phyloP scores from a whole-genome alignment of 1,139 yeast species.

The Sugiyamaella paludigena region DNA sequence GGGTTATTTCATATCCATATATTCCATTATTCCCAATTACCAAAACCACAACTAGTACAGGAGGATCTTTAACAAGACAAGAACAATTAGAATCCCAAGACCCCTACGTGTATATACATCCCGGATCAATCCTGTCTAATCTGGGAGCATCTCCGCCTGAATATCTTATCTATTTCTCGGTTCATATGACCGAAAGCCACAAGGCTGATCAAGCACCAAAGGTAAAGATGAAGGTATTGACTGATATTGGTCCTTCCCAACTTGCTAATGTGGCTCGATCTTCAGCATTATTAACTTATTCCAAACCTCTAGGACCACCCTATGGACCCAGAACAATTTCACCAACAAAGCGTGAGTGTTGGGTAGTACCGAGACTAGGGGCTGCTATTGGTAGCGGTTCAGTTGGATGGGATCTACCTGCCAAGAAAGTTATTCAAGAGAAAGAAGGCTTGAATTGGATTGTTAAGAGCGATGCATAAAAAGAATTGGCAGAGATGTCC shows the following conservation, averaged over 20 bases:
- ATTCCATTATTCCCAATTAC: slow-evolving; percentile 60
- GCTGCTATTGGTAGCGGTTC: slow-evolving; percentile 81
- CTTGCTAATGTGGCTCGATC: slow-evolving; percentile 72
- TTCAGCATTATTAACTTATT: slow-evolving; percentile 72
- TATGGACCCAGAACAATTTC: slow-evolving; percentile 71
- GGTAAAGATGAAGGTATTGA: slow-evolving; percentile 66
- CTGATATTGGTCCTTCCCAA: slow-evolving; percentile 72
- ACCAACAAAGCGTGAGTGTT: slow-evolving; percentile 67
- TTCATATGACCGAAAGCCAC: slow-evolving; percentile 46
- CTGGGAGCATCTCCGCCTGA: slow-evolving; percentile 70
- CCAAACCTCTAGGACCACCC: slow-evolving; percentile 90
- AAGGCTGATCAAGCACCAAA: slow-evolving; percentile 42
- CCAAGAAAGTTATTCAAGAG: slow-evolving; percentile 69
- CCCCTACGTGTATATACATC: slow-evolving; percentile 69
- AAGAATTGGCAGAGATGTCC: too few relatives aligned
- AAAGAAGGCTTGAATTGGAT: slow-evolving; percentile 44
- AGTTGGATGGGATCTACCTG: slow-evolving; percentile 91
- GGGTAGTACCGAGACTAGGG: slow-evolving; percentile 89
- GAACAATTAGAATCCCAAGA: slow-evolving; percentile 42
- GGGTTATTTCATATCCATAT: slow-evolving; percentile 69
- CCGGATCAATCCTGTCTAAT: slow-evolving; percentile 60
- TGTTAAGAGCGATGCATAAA: slow-evolving; percentile 19
- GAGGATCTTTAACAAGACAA: too few relatives aligned
- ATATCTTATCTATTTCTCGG: slow-evolving; percentile 65
- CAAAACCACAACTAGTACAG: slow-evolving; percentile 28